Evolutionary conservation across 495 filamentous ascomycete genomes (phyloP).

Genomic region (Neurospora terricola): DNA sequence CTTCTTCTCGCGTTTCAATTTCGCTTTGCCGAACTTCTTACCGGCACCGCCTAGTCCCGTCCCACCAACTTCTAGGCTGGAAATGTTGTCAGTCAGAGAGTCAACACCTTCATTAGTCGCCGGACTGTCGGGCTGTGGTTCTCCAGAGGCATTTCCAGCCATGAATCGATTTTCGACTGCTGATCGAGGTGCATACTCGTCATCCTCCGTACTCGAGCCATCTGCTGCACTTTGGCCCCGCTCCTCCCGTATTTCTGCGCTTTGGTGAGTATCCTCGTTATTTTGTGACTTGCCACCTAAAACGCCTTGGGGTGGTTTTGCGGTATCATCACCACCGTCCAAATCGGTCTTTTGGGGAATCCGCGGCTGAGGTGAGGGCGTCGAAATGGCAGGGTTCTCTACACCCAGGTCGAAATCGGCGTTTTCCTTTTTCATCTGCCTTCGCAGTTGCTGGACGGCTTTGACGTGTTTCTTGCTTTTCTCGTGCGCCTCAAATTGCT

Average conservation of each 20-base stretch:
- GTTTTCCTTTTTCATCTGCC: conserved; percentile 77
- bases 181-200: conserved; percentile 35
- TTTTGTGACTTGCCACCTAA: not conserved
- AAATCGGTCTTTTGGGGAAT: not conserved
- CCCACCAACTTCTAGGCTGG: conserved; percentile 6
- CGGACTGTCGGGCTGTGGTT: not conserved
- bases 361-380: conserved; percentile 35
- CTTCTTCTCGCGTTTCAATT: conserved; percentile 75
- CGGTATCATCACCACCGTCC: not conserved
- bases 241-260: not conserved
- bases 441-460: conserved; percentile 64
- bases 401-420: conserved; percentile 43
- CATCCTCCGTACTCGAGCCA: conserved; percentile 20
- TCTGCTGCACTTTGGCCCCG: not conserved
- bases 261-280: not conserved
- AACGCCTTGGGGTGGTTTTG: not conserved
- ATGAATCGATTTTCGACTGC: conserved; percentile 29
- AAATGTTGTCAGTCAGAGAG: conserved; percentile 7
- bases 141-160: not conserved
- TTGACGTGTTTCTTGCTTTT: conserved; percentile 93
- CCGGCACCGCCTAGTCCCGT: conserved; percentile 9
- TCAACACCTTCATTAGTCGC: conserved; percentile 1
- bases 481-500: conserved; percentile 88
- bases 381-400: conserved; percentile 13
- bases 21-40: conserved; percentile 73